Base-by-base conservation (phyloP, 768 basidiomycete genomes). In the Crucibulum laeve region DNA sequence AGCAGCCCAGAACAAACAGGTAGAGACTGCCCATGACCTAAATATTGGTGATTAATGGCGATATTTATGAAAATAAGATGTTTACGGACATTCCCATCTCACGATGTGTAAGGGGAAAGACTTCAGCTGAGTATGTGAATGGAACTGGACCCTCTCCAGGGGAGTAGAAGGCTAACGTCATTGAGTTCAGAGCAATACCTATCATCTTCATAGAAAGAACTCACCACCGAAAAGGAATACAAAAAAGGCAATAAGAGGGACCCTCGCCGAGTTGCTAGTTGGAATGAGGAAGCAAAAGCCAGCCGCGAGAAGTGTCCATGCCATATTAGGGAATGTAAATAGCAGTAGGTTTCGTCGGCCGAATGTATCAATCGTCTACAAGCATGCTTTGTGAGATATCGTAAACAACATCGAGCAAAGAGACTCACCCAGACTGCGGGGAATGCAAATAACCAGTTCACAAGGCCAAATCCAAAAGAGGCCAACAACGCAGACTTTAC, bases 131-230 rank as follows among this genome's bases (percentile, higher is more conserved):
- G 58, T 93, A 94, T 0, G 87, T 84, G 61, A 85, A 93, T 0
- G 91, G 91, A 5, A 93, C 91, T 4, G 91, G 91, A 0, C 91
- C 91, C 68, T 91, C 90, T 48, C 89, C 89, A 1, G 86, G 87
- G 0, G 85, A 87, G 59, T 91, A 90, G 60, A 83, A 84, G 1
- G 74, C 73, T 62, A 46, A n/a, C n/a, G 22, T 22, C 5, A 8
- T 10, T 11, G 8, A 8, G 8, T 37, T n/a, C n/a, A n/a, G n/a
- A n/a, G 19, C 8, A 19, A 37, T 8, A 8, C 36, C 36, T 8
- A 37, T 10, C 17, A 11, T 8, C 13, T 6, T 13, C 5, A 40
- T 8, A 38, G 18, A 11, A 40, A 21, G 6, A 14, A 55, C 60
- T 25, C 19, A 68, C 70, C 70, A 6, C 62, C 68, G 45, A 73